A percentile compares a stretch with the other conserved stretches of the same genome.
Evolutionary conservation across 495 filamentous ascomycete genomes (phyloP).

Genomic region (Lichina pygmaea): DNA sequence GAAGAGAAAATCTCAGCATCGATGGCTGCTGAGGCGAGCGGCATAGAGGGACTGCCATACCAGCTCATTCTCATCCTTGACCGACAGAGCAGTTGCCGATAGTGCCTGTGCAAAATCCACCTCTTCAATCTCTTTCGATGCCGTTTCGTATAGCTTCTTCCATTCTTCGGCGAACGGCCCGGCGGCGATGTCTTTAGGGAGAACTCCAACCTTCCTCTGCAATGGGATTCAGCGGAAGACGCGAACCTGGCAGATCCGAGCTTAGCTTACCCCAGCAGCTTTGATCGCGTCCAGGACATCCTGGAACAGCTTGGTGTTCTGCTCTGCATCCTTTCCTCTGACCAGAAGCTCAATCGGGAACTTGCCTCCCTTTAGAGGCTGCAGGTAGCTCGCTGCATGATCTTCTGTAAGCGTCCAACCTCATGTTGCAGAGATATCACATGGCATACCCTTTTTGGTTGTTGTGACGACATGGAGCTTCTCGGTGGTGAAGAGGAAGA

Average conservation of each 20-base stretch:
- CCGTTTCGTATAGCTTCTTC: slow-evolving; percentile 51
- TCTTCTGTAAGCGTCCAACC: not conserved
- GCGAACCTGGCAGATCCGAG: no score
- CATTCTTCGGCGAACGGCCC: slow-evolving; percentile 92
- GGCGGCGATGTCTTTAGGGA: slow-evolving; percentile 55
- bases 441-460: slow-evolving; percentile 63
- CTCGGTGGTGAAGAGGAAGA: slow-evolving; percentile 76
- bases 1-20: not conserved
- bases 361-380: slow-evolving; percentile 75
- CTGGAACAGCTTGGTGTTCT: slow-evolving; percentile 66
- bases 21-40: not conserved
- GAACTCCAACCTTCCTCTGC: slow-evolving; percentile 67
- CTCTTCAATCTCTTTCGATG: slow-evolving; percentile 64
- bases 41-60: slow-evolving; percentile 14
- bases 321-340: slow-evolving; percentile 64
- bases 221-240: slow-evolving; percentile 4
- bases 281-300: slow-evolving; percentile 70
- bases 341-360: slow-evolving; percentile 74
- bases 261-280: slow-evolving; percentile 41
- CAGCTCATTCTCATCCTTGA: slow-evolving; percentile 88
- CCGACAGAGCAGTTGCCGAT: slow-evolving; percentile 59
- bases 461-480: slow-evolving; percentile 77
- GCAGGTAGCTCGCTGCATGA: slow-evolving; percentile 60
- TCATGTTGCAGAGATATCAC: not conserved
- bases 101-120: slow-evolving; percentile 65